phyloP scores from a whole-genome alignment of 2,329 filamentous ascomycete genomes.

The Diplodia seriata region DNA sequence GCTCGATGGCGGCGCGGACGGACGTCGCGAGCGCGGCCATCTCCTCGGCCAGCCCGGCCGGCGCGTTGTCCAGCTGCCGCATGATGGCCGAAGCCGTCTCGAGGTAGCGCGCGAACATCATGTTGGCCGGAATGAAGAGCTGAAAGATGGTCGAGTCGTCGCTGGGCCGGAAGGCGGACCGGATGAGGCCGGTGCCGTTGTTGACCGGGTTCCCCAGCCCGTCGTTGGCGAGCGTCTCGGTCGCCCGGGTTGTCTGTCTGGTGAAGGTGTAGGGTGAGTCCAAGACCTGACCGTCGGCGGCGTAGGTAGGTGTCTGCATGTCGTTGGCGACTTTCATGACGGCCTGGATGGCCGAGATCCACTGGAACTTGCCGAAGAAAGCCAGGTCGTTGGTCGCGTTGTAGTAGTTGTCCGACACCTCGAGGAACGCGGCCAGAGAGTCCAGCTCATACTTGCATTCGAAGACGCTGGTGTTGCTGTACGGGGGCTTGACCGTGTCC shows the following conservation, averaged over 20 bases:
- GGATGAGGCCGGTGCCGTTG: conserved; percentile 57
- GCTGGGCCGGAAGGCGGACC: conserved; percentile 58
- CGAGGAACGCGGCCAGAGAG: conserved; percentile 59
- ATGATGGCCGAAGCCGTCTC: conserved; percentile 61
- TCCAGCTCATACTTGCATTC: conserved; percentile 64
- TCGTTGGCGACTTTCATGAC: conserved; percentile 54
- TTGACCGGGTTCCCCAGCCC: conserved; percentile 58
- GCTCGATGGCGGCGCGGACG: conserved; percentile 54
- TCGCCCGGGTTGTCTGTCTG: conserved; percentile 52
- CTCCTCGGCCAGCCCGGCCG: conserved; percentile 58
- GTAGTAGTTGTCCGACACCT: conserved; percentile 59
- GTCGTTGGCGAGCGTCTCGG: conserved; percentile 61
- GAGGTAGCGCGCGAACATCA: conserved; percentile 76
- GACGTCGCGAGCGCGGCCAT: conserved; percentile 64
- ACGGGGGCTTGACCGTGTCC: conserved; percentile 54
- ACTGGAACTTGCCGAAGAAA: conserved; percentile 58
- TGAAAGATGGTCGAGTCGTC: conserved; percentile 60
- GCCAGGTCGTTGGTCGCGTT: conserved; percentile 54
- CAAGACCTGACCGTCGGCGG: conserved; percentile 53
- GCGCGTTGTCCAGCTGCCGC: conserved; percentile 55
- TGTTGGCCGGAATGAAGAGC: conserved; percentile 61
- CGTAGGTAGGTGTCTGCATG: conserved; percentile 58
- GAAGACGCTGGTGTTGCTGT: conserved; percentile 55
- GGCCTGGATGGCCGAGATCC: conserved; percentile 55
- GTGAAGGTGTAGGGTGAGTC: conserved; percentile 56